These are phyloP conservation scores for Sclerotiophoma versabilis DNA, from an alignment of 2,329 filamentous ascomycete genomes.

Conservation along the genomic window DNA sequence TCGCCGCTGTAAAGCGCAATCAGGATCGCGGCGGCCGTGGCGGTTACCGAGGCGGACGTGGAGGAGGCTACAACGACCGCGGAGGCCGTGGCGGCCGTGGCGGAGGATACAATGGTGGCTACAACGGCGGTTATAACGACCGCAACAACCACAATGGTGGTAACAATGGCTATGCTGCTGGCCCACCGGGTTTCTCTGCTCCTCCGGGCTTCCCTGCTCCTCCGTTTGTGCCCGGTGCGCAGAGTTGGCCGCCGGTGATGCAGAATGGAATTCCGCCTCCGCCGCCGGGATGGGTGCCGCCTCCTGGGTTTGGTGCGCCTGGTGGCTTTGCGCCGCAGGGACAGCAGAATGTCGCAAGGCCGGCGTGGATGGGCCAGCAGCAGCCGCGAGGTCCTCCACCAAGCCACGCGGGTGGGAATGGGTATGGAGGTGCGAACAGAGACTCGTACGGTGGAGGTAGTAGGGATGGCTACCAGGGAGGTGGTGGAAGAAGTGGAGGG, in stretches of 20 bases:
- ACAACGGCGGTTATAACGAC: constrained; percentile 24
- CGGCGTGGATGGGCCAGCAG: constrained; percentile 28
- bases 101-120: constrained; percentile 12
- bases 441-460: constrained; percentile 27
- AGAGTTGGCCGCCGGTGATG: constrained; percentile 33
- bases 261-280: constrained; percentile 39
- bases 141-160: constrained; percentile 15
- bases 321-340: constrained; percentile 23
- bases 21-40: constrained; percentile 76
- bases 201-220: constrained; percentile 21
- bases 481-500: constrained; percentile 33
- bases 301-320: constrained; percentile 23
- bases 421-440: constrained; percentile 23
- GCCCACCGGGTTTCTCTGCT: not conserved
- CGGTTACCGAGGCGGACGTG: constrained; percentile 52
- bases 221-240: constrained; percentile 23
- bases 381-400: constrained; percentile 32
- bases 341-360: constrained; percentile 24
- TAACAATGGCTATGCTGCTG: constrained; percentile 23
- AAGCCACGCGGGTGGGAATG: constrained; percentile 19
- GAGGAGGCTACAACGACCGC: constrained; percentile 43
- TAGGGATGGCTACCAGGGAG: constrained; percentile 23
- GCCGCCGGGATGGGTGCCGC: constrained; percentile 41
- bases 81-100: constrained; percentile 21
- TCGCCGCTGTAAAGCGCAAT: constrained; percentile 68